Evolutionary conservation across 441 rosid genomes (phyloP), one percentile per base, ranked within the genome.

Genomic region (Capsella rubella): DNA sequence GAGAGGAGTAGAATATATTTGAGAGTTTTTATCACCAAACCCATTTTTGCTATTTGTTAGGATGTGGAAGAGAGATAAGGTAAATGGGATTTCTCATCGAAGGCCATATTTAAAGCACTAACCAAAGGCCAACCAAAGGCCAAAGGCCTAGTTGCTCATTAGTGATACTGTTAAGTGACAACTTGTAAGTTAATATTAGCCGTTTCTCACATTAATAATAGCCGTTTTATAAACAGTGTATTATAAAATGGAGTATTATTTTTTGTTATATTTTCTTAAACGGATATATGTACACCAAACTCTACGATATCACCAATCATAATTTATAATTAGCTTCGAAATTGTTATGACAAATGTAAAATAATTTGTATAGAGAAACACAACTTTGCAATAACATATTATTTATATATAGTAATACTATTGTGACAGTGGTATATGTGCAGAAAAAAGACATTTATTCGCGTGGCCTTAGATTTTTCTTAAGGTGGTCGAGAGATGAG

Each of bases 11-110:
- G 3, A 28, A 69, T 58, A 46, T 32, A 45, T 12, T 45, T 69
- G 64, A 75, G 79, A 75, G 64, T 32, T 43, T 75, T 75, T n/a
- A 32, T 4, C 27, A 54, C 51, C 15, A 29, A 15, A 62, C 16
- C 45, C 79, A 75, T 74, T 45, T 45, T 46, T 61, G 74, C 42
- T 68, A 25, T 61, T 52, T 52, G 49, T 58, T 15, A 28, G 16
- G 16, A 10, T 61, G 39, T 8, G 37, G 27, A 49, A 53, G 50
- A 52, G 34, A 52, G 45, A 52, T 0, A 21, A 21, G 0, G 25
- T 21, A 21, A 75, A 7, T 5, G 35, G 18, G 45, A 34, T 39
- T 16, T 18, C 67, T 31, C 47, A 40, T 4, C 42, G 7, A 35
- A 50, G 43, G 59, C 9, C 34, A 55, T 65, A 65, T 73, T n/a